Evolutionary conservation across 2,329 filamentous ascomycete species (phyloP), one percentile per base, ranked within the genome.

Genomic region (Ceratocystis papillata): DNA sequence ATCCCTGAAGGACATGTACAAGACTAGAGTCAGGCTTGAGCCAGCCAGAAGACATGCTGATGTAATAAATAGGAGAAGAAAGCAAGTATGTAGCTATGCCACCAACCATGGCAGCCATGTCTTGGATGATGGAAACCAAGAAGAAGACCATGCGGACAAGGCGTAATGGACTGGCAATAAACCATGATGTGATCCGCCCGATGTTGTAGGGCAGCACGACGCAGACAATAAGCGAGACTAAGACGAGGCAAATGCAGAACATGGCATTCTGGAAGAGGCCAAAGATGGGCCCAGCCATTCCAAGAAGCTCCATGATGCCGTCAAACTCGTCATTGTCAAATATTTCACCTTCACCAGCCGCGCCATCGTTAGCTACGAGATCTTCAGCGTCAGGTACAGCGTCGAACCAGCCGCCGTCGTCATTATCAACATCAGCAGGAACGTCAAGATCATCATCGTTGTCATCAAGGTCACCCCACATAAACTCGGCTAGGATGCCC

Each of bases 211-310:
- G 94, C 63, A 96, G 77, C 77, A 94, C 96, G 57, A 97, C 85
- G 63, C 91, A 93, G 67, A 88, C 79, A 64, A 90, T 87, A 53
- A 99, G 85, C 15, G 92, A 96, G 63, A 93, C 83, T 0, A 89
- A 88, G 15, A 99, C 90, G 33, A 99, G 81, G 59, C 97, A 87
- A 6, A 89, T 87, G 73, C 93, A 96, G 75, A 99, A 99, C 17
- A 96, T 86, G 65, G 89, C 91, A 70, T 99, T 99, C 72, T 99
- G 94, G 70, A 97, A 85, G 5, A 99, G 81, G 2, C 90, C 91
- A 15, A 88, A 87, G 2, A 99, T 80, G 0, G 94, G 94, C 0
- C 94, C 94, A 72, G 95, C 90, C 88, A 99, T 95, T 46, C 94
- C 94, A 67, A 99, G 88, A 17, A 99, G 83, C 74, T 99, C 94